Base-by-base conservation (phyloP, 306 rosid genomes). In the Urtica urens region DNA sequence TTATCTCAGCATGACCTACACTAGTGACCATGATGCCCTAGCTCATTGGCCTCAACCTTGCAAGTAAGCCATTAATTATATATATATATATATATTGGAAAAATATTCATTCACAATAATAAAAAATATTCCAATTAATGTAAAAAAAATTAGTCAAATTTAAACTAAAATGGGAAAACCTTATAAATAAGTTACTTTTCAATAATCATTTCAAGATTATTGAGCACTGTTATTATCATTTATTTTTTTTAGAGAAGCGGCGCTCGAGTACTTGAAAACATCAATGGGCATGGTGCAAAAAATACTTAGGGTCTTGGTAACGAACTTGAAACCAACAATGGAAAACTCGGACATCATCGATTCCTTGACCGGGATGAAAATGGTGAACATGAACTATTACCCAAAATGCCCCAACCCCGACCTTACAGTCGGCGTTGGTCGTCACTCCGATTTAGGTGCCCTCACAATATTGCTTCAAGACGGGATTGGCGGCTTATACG, bases 391-490 rank as follows among this genome's bases (percentile, higher is more conserved):
- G 87, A 78, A 78, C 56, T 78, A 38, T 58, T 82, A 78, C 39
- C 83, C 93, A 18, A n/a, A 65, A 30, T 82, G 93, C 46, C 93
- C 83, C 15, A 60, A 70, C 45, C 93, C 93, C 12, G 83, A 82
- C 18, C 83, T 82, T 7, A 75, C 93, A 2, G 77, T 82, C 0
- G 93, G 83, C 5, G 81, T 70, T 16, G 83, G 87, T 31, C 72
- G 93, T 1, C 93, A 78, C 71, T 78, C 87, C 0, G 81, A 82
- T 46, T 55, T 78, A 65, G 78, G 83, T 12, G 51, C 73, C 11
- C 18, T 82, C 21, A 78, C 87, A 1, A 74, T 82, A 47, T 40
- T 82, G 0, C 78, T 82, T 18, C 79, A 82, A 57, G 87, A 82
- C 53, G 83, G 59, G 51, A 78, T 78, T 57, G 93, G 86, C 12